A percentile compares a stretch with the other conserved stretches of the same genome.
These are phyloP conservation scores for Geosmithia putterillii DNA, from an alignment of 2,329 filamentous ascomycete genomes.

Conservation along the genomic window DNA sequence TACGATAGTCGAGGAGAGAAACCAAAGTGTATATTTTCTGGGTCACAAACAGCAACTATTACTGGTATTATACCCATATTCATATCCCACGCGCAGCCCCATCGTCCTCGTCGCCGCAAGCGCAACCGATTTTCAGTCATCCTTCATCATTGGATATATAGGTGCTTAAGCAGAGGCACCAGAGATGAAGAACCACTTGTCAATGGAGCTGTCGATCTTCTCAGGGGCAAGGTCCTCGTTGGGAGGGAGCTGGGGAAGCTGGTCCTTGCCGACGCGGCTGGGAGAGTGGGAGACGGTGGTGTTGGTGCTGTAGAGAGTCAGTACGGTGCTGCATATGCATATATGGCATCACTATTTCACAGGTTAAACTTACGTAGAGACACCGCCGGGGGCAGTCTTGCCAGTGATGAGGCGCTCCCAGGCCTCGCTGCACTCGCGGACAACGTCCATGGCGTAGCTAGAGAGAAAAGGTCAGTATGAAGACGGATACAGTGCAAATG, in stretches of 20 bases:
- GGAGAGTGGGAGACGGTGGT: constrained; percentile 60
- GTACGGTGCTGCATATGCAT: constrained; percentile 3
- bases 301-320: constrained; percentile 57
- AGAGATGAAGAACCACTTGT: constrained; percentile 99
- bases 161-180: constrained; percentile 67
- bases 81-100: not conserved
- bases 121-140: not conserved
- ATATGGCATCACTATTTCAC: not conserved
- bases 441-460: constrained; percentile 86
- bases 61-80: not conserved
- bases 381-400: constrained; percentile 65
- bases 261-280: constrained; percentile 54
- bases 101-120: not conserved
- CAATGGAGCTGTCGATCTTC: constrained; percentile 89
- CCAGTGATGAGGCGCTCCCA: constrained; percentile 95
- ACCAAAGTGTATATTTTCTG: constrained; percentile 14
- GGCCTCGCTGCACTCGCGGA: constrained; percentile 90
- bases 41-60: constrained; percentile 4
- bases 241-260: constrained; percentile 65
- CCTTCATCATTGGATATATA: not conserved
- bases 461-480: not conserved
- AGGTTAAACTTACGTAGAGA: constrained; percentile 59
- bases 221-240: constrained; percentile 72
- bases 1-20: not conserved
- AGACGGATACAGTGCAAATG: not conserved